These are phyloP conservation scores for Pythium dissimile DNA, from an alignment of 352 stramenopile species.

Conservation along the genomic window DNA sequence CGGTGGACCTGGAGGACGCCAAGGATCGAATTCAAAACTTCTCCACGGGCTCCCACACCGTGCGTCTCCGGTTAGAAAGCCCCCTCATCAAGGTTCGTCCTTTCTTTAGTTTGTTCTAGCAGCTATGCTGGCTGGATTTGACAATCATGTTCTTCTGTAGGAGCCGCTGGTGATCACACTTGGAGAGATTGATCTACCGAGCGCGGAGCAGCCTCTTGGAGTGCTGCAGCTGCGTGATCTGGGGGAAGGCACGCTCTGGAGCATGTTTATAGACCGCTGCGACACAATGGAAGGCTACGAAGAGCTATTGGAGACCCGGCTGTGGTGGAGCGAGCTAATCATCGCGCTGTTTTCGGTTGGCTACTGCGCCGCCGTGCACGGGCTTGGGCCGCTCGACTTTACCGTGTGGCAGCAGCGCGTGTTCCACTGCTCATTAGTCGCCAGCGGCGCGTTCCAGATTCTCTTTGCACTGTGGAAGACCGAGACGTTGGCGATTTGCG, in stretches of 20 bases:
- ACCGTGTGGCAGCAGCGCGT: constrained; percentile 42
- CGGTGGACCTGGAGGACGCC: background rate
- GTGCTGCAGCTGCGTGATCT: constrained; percentile 16
- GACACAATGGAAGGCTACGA: constrained; percentile 31
- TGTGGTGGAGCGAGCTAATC: constrained; percentile 44
- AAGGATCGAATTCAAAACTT: background rate
- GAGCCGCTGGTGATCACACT: constrained; percentile 6
- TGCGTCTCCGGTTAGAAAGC: constrained; percentile 8
- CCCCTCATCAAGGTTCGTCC: constrained; percentile 4
- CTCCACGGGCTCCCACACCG: background rate
- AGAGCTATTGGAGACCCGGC: constrained; percentile 18
- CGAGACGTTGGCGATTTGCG: constrained; percentile 21
- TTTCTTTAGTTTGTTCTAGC: no score
- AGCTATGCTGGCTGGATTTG: no score
- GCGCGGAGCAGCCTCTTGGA: background rate
- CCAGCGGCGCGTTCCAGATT: constrained; percentile 31
- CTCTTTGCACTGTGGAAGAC: constrained; percentile 35
- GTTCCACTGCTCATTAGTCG: constrained; percentile 34
- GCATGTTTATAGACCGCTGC: constrained; percentile 25
- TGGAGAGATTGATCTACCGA: background rate
- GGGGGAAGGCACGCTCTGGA: constrained; percentile 16
- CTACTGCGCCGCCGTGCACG: constrained; percentile 37
- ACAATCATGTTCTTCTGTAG: background rate
- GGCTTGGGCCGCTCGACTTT: constrained; percentile 52
- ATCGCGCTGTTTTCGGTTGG: constrained; percentile 46